Percentiles rank a stretch among this genome's conserved stretches.
These are phyloP conservation scores for Mycosphaerella sp. DNA, from an alignment of 2,329 filamentous ascomycete species.

Conservation along the genomic window DNA sequence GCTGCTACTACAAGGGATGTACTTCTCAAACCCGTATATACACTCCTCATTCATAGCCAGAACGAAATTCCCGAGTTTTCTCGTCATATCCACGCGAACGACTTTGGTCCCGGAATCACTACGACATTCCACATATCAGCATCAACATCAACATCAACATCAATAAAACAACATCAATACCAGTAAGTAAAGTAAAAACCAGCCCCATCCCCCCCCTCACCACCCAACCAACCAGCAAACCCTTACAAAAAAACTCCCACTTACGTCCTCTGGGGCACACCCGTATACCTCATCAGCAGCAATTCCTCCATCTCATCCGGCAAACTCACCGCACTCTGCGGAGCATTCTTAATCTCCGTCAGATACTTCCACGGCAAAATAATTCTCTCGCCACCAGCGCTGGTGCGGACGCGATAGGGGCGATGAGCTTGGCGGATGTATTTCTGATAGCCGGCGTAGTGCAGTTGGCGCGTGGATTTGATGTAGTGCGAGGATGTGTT, in stretches of 20 bases:
- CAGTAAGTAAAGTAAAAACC: too few relatives aligned
- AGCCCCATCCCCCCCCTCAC: too few relatives aligned
- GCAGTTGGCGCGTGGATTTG: slow-evolving; percentile 11
- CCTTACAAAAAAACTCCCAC: too few relatives aligned
- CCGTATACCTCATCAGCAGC: slow-evolving; percentile 14
- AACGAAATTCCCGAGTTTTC: slow-evolving; percentile 15
- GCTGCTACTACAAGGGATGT: slow-evolving; percentile 6
- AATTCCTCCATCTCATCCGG: slow-evolving; percentile 16
- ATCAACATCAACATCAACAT: neutral
- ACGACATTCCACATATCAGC: neutral
- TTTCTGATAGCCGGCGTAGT: slow-evolving; percentile 12
- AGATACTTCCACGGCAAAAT: slow-evolving; percentile 12
- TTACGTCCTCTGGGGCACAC: slow-evolving; percentile 14
- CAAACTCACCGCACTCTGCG: slow-evolving; percentile 7
- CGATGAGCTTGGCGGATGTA: slow-evolving; percentile 4
- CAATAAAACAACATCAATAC: neutral
- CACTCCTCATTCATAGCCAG: slow-evolving; percentile 14
- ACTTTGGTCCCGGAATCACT: slow-evolving; percentile 16
- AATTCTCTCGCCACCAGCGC: slow-evolving; percentile 14
- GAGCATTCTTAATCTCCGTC: slow-evolving; percentile 14
- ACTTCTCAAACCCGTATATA: slow-evolving; percentile 10
- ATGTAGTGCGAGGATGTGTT: slow-evolving; percentile 14
- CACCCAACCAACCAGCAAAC: too few relatives aligned
- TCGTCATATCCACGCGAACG: slow-evolving; percentile 13
- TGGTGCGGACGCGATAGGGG: slow-evolving; percentile 10